Percentiles rank a stretch among this genome's conserved stretches.
Conservation (phyloP, 371 early-diverging fungal genomes). For the Apophysomyces trapeziformis region DNA sequence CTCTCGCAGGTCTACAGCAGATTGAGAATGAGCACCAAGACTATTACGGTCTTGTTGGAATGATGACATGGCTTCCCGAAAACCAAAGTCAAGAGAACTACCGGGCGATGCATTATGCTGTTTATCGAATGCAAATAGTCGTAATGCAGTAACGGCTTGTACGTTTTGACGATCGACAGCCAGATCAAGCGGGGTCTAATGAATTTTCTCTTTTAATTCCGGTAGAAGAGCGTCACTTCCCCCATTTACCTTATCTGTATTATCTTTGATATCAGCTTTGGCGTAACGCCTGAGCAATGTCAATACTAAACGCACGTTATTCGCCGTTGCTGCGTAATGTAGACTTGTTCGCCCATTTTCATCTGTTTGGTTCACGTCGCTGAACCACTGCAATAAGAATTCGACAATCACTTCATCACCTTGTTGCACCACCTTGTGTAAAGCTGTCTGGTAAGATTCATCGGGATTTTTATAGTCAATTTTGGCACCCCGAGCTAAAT, state of each 20-base stretch:
- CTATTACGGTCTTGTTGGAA: slow-evolving; percentile 31
- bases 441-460: slow-evolving; percentile 54
- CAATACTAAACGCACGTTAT: slow-evolving; percentile 67
- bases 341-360: slow-evolving; percentile 73
- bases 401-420: slow-evolving; percentile 66
- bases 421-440: slow-evolving; percentile 68
- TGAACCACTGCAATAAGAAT: slow-evolving; percentile 72
- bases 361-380: slow-evolving; percentile 68
- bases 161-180: slow-evolving; percentile 68
- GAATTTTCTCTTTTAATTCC: background rate
- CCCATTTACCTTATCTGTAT: slow-evolving; percentile 50
- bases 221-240: background rate
- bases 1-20: slow-evolving; percentile 40
- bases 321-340: slow-evolving; percentile 77
- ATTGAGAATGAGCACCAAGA: slow-evolving; percentile 34
- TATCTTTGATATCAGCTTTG: slow-evolving; percentile 66
- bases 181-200: slow-evolving; percentile 70
- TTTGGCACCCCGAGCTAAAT: slow-evolving; percentile 75
- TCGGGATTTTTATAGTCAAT: slow-evolving; percentile 68
- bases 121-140: slow-evolving; percentile 57
- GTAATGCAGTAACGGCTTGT: slow-evolving; percentile 64
- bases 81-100: slow-evolving; percentile 53
- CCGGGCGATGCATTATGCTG: slow-evolving; percentile 52
- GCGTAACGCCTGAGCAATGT: slow-evolving; percentile 72
- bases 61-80: slow-evolving; percentile 59